Evolutionary conservation across 2,329 filamentous ascomycete genomes (phyloP), one percentile per base, ranked within the genome.

Genomic region (Trichophyton benhamiae): DNA sequence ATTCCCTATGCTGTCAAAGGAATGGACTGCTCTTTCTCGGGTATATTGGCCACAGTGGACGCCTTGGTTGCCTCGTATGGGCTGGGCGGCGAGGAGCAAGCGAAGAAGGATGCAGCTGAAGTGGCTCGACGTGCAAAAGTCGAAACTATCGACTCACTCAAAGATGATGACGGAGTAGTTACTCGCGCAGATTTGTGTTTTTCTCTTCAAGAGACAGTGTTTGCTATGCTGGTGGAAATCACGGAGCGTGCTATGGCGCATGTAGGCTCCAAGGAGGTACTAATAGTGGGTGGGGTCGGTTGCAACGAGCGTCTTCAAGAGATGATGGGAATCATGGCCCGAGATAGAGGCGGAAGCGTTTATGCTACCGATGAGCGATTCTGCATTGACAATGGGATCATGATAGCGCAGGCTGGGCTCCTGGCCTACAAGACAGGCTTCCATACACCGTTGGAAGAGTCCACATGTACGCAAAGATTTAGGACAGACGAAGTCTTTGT

Each of bases 381-480:
- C 73, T 99, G 94, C 73, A 99, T 99, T 68, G 94, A 99, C 75
- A 99, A 99, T 69, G 94, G 94, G 57, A 97, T 99, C 71, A 99
- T 99, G 94, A 99, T 99, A 77, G 94, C 94, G 0, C 92, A 99
- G 74, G 94, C 94, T 1, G 94, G 94, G 1, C 75, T 99, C 68
- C 73, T 96, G 69, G 91, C 91, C 1, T 94, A 88, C 72, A 80
- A 86, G 73, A 91, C 85, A 15, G 92, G 92, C 0, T 91, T 90
- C 70, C 80, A 76, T 63, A 96, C 91, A 1, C 77, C 82, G 6
- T 72, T 97, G 55, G 85, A 87, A 65, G 88, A 96, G 52, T 92
- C 87, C 67, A 89, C 87, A 11, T 96, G 87, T 74, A 92, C 88
- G 13, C 89, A 92, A 72, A 79, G 89, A 60, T 92, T 91, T 72